Conservation (phyloP, 345 rosid genomes). For the Eutrema japonicum region DNA sequence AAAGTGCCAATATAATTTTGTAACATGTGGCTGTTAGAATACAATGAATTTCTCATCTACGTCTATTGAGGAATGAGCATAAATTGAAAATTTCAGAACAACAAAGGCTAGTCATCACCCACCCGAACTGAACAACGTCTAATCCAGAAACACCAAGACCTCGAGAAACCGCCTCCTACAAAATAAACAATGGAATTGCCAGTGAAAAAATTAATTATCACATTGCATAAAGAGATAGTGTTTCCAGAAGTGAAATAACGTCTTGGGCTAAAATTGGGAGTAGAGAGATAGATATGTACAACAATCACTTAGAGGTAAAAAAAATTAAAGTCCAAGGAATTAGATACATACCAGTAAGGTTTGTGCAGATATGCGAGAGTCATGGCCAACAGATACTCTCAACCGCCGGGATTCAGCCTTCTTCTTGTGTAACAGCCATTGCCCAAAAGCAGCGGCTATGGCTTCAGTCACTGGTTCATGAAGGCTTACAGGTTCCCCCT, state of each 20-base stretch:
- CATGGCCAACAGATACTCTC: conserved; percentile 88
- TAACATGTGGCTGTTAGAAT: background rate
- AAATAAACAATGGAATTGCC: conserved; percentile 38
- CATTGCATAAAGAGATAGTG: conserved; percentile 1
- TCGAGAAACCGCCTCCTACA: conserved; percentile 88
- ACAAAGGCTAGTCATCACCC: conserved; percentile 41
- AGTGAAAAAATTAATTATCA: background rate
- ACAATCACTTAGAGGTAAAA: background rate
- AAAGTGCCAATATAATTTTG: conserved; percentile 1
- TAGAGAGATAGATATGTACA: background rate
- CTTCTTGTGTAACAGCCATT: conserved; percentile 81
- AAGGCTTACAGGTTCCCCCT: conserved; percentile 88
- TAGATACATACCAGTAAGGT: conserved; percentile 57
- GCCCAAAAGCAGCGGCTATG: conserved; percentile 91
- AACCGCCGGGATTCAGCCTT: conserved; percentile 51
- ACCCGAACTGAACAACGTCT: conserved; percentile 93
- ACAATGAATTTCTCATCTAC: background rate
- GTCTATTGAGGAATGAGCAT: conserved; percentile 5
- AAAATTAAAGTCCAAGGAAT: background rate
- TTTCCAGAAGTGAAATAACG: background rate
- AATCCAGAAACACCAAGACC: conserved; percentile 75
- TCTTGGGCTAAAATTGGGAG: background rate
- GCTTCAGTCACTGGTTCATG: conserved; percentile 87
- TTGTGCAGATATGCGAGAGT: conserved; percentile 93
- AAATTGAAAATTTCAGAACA: conserved; percentile 11